Conservation (phyloP, 176 grass and related monocot species). For the Lolium perenne region DNA sequence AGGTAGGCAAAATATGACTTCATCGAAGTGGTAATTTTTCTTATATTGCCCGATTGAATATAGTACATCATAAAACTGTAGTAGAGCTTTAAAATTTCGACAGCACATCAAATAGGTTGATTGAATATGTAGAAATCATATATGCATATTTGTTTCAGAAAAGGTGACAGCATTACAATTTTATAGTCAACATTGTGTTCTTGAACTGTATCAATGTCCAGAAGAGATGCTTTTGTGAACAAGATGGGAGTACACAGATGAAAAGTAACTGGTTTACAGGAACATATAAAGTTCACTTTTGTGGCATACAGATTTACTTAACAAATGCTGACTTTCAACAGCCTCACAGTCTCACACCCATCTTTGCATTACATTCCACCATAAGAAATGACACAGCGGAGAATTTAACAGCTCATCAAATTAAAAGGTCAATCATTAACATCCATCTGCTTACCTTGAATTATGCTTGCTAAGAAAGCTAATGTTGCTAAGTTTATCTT, state of each 20-base stretch:
- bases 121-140: neutral
- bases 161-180: neutral
- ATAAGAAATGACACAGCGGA: neutral
- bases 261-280: neutral
- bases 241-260: neutral
- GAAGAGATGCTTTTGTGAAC: neutral
- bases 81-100: neutral
- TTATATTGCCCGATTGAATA: neutral
- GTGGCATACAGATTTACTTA: constrained; percentile 13
- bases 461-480: constrained; percentile 26
- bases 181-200: neutral
- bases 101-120: neutral
- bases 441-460: constrained; percentile 10
- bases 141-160: neutral
- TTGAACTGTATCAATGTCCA: neutral
- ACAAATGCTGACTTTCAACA: constrained; percentile 22
- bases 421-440: constrained; percentile 9
- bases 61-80: constrained; percentile 19
- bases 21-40: constrained; percentile 16
- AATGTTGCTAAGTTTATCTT: constrained; percentile 22
- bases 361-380: constrained; percentile 9
- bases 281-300: neutral
- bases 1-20: neutral
- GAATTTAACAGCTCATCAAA: neutral
- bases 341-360: neutral